A percentile compares a stretch with the other conserved stretches of the same genome.
Conservation (phyloP, 2,329 filamentous ascomycete species). For the Botrytis galanthina region DNA sequence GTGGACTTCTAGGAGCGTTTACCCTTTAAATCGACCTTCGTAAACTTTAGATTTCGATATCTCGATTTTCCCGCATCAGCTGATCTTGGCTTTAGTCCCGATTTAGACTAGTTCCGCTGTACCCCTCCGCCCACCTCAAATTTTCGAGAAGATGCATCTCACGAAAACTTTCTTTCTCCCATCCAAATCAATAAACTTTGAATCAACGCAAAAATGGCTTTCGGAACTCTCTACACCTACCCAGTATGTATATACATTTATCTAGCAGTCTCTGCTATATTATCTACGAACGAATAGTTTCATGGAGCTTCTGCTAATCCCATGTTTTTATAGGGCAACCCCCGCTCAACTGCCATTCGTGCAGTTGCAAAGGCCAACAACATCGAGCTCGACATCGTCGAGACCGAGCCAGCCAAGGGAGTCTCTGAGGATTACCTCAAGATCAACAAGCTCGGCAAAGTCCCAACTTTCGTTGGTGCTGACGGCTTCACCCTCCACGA, state of each 20-base stretch:
- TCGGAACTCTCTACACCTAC: constrained; percentile 95
- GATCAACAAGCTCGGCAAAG: constrained; percentile 83
- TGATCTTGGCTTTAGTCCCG: neutral
- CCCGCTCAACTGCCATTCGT: constrained; percentile 82
- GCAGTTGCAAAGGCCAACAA: constrained; percentile 97
- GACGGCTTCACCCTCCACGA: constrained; percentile 90
- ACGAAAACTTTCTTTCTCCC: constrained; percentile 18
- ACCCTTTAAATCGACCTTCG: constrained; percentile 1
- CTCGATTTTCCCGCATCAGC: constrained; percentile 19
- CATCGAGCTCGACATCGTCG: constrained; percentile 83
- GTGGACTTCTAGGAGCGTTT: constrained; percentile 8
- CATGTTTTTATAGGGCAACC: constrained; percentile 65
- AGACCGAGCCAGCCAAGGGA: constrained; percentile 63
- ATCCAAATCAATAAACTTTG: constrained; percentile 19
- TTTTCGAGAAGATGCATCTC: constrained; percentile 16
- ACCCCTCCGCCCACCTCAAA: constrained; percentile 19
- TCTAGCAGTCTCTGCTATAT: neutral
- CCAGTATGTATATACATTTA: constrained; percentile 54
- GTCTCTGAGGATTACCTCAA: constrained; percentile 75
- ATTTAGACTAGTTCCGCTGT: constrained; percentile 7
- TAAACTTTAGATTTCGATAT: constrained; percentile 11
- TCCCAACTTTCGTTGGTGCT: constrained; percentile 87
- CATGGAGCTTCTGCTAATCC: constrained; percentile 18
- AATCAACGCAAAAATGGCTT: constrained; percentile 63
- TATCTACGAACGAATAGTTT: neutral